phyloP scores from a whole-genome alignment of 805 yeast genomes.

The Kodamaea sagamina region DNA sequence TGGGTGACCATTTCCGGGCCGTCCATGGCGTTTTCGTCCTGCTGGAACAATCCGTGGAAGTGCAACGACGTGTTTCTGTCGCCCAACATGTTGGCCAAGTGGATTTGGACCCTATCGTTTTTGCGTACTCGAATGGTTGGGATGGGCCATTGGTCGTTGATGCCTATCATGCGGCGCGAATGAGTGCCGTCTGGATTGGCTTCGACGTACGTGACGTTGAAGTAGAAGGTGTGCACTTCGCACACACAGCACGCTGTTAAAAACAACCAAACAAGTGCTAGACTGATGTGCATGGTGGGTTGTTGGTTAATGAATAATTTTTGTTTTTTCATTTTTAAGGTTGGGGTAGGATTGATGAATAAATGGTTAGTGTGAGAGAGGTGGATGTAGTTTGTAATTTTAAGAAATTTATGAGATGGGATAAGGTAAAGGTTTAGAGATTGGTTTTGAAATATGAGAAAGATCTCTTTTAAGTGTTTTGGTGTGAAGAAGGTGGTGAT shows the following conservation, averaged over 20 bases:
- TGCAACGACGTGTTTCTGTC: slow-evolving; percentile 43
- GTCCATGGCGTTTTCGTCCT: slow-evolving; percentile 42
- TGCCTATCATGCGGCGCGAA: slow-evolving; percentile 55
- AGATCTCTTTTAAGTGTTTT: too few species aligned
- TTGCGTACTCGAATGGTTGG: slow-evolving; percentile 41
- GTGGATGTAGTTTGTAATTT: too few species aligned
- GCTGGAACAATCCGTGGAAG: slow-evolving; percentile 48
- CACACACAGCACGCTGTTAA: not conserved
- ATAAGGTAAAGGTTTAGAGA: too few species aligned
- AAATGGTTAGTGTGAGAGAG: too few species aligned
- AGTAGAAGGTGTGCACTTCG: slow-evolving; percentile 35
- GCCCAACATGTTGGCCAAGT: slow-evolving; percentile 34
- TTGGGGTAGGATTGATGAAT: too few species aligned
- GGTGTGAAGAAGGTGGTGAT: too few species aligned
- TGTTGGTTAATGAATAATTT: too few species aligned
- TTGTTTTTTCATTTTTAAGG: too few species aligned
- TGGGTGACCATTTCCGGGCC: slow-evolving; percentile 50
- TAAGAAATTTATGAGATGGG: too few species aligned
- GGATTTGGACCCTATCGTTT: slow-evolving; percentile 43
- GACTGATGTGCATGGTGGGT: not conserved
- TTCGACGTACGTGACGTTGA: slow-evolving; percentile 38
- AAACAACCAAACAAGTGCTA: slow-evolving; percentile 4
- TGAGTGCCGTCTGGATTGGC: slow-evolving; percentile 60
- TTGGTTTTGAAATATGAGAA: too few species aligned
- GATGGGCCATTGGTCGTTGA: slow-evolving; percentile 52